Evolutionary conservation across 306 rosid genomes (phyloP).

Genomic region (Heteromeles arbutifolia): DNA sequence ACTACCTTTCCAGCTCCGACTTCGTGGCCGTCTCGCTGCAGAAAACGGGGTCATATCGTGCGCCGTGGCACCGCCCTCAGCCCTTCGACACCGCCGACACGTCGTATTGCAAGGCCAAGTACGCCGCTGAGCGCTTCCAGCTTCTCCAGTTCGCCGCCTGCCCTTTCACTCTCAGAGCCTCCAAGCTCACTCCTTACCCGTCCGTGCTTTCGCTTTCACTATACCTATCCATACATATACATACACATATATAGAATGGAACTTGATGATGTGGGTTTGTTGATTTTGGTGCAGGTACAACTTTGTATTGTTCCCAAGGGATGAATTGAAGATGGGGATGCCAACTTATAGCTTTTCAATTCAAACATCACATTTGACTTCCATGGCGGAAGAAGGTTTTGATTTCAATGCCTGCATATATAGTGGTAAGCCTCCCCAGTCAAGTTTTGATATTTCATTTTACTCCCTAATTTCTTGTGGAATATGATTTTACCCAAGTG

Average conservation of each 20-base stretch:
- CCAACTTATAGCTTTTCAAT: constrained; percentile 78
- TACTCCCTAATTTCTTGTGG: not conserved
- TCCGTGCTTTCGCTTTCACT: constrained; percentile 26
- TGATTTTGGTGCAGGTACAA: constrained; percentile 57
- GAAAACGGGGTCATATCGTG: constrained; percentile 57
- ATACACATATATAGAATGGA: not conserved
- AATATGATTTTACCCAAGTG: not conserved
- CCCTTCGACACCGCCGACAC: constrained; percentile 61
- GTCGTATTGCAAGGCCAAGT: constrained; percentile 62
- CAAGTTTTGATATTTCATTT: not conserved
- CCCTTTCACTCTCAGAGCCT: constrained; percentile 54
- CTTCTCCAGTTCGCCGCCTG: constrained; percentile 75
- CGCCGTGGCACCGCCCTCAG: constrained; percentile 56
- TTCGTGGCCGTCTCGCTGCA: constrained; percentile 65
- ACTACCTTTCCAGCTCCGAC: constrained; percentile 47
- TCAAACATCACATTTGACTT: constrained; percentile 57
- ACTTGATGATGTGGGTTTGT: not conserved
- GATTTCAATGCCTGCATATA: constrained; percentile 82
- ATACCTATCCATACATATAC: not conserved
- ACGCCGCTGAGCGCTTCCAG: constrained; percentile 71
- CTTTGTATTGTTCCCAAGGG: constrained; percentile 77
- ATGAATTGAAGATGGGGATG: constrained; percentile 73
- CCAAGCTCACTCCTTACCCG: constrained; percentile 67
- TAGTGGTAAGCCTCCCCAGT: constrained; percentile 47
- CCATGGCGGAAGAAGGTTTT: constrained; percentile 74